These are phyloP conservation scores for Paracamarosporium sp. DNA, from an alignment of 2,329 filamentous ascomycete genomes.

Conservation along the genomic window DNA sequence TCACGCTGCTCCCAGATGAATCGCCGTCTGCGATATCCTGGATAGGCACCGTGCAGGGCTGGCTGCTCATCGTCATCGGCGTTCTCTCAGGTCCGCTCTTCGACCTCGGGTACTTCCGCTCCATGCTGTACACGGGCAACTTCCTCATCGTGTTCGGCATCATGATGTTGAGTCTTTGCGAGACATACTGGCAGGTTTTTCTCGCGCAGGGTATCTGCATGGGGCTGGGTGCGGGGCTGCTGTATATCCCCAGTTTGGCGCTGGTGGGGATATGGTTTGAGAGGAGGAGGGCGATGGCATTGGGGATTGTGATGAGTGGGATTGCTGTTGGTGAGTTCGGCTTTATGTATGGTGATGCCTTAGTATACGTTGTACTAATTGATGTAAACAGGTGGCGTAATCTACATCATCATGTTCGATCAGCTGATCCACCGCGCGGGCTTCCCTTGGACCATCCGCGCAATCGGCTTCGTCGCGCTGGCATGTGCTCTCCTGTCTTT, in stretches of 20 bases:
- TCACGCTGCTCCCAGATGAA: conserved; percentile 44
- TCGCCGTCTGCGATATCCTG: conserved; percentile 51
- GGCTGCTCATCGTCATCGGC: conserved; percentile 61
- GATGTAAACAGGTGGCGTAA: conserved; percentile 38
- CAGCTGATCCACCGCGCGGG: conserved; percentile 30
- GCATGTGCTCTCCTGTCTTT: conserved; percentile 38
- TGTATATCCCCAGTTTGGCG: conserved; percentile 47
- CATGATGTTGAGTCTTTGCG: conserved; percentile 67
- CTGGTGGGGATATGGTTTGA: conserved; percentile 46
- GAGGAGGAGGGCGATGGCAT: conserved; percentile 38
- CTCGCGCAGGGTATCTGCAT: conserved; percentile 62
- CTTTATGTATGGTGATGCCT: neutral
- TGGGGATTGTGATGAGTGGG: conserved; percentile 47
- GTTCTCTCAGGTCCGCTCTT: conserved; percentile 56
- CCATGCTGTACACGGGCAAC: conserved; percentile 56
- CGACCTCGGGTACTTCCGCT: conserved; percentile 53
- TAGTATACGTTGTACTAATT: neutral
- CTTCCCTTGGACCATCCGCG: conserved; percentile 46
- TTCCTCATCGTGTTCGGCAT: conserved; percentile 64
- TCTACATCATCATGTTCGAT: conserved; percentile 47
- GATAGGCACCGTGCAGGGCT: conserved; percentile 54
- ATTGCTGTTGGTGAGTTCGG: conserved; percentile 43
- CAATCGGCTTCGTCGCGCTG: conserved; percentile 43
- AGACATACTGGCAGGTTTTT: conserved; percentile 61
- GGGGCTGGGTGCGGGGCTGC: conserved; percentile 43